Evolutionary conservation across 208 protist species (phyloP).

Genomic region (Leishmania tarentolae): DNA sequence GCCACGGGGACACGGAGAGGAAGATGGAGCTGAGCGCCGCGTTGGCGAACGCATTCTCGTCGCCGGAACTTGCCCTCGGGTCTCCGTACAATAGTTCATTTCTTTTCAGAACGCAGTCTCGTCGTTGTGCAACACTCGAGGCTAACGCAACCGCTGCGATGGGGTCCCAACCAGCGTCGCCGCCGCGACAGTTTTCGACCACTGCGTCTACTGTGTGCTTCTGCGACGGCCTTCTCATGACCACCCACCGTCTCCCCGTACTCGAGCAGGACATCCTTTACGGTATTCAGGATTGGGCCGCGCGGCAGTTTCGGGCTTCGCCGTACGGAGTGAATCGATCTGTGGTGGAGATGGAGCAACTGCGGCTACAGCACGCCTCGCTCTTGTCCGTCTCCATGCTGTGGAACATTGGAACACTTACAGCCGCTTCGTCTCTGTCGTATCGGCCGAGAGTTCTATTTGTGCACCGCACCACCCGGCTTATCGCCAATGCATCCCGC

Average conservation of each 20-base stretch:
- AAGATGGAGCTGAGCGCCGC: slow-evolving; percentile 34
- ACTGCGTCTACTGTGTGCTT: slow-evolving; percentile 24
- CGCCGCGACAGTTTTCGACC: not conserved
- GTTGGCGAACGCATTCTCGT: slow-evolving; percentile 35
- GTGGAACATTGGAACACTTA: not conserved
- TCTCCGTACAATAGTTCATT: slow-evolving; percentile 35
- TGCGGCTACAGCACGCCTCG: slow-evolving; percentile 16
- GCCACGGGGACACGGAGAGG: slow-evolving; percentile 13
- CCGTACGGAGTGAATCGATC: slow-evolving; percentile 17
- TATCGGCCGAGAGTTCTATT: slow-evolving; percentile 45
- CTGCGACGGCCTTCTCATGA: slow-evolving; percentile 32
- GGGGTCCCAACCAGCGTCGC: not conserved
- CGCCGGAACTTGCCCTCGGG: slow-evolving; percentile 11
- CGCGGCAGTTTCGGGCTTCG: slow-evolving; percentile 21
- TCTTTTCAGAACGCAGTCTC: slow-evolving; percentile 22
- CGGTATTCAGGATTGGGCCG: slow-evolving; percentile 33
- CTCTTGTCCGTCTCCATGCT: slow-evolving; percentile 7
- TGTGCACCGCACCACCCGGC: slow-evolving; percentile 36
- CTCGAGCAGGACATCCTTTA: slow-evolving; percentile 19
- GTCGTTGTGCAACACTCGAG: slow-evolving; percentile 18
- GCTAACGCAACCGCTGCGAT: not conserved
- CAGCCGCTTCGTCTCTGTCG: not conserved
- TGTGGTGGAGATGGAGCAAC: slow-evolving; percentile 22
- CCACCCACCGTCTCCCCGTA: slow-evolving; percentile 14
- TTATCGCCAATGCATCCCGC: slow-evolving; percentile 31